Evolutionary conservation across 192 early-diverging fungal genomes (phyloP).

Genomic region (Mortierella claussenii): DNA sequence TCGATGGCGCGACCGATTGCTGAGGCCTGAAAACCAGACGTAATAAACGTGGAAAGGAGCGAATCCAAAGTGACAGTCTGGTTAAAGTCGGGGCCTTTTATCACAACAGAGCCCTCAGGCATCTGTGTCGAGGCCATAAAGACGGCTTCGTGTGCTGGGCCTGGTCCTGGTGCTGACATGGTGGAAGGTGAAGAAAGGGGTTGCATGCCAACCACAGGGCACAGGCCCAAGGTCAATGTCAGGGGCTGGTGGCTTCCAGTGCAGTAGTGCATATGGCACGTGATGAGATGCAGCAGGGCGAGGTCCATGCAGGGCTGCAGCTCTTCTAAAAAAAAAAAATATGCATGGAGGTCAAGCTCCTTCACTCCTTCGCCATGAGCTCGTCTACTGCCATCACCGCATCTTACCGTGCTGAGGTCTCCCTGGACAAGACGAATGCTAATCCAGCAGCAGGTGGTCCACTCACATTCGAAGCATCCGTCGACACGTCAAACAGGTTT

Average conservation of each 20-base stretch:
- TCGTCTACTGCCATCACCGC: constrained; percentile 8
- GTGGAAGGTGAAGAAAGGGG: neutral
- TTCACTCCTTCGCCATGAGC: no score
- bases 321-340: neutral
- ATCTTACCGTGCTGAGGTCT: constrained; percentile 7
- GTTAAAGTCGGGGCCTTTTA: constrained; percentile 95
- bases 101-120: constrained; percentile 70
- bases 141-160: constrained; percentile 60
- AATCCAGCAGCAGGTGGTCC: neutral
- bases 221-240: no score
- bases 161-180: constrained; percentile 27
- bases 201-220: no score
- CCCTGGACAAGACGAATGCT: neutral
- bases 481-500: neutral
- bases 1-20: constrained; percentile 88
- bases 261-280: no score
- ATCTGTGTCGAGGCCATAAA: constrained; percentile 76
- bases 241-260: no score
- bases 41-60: constrained; percentile 75
- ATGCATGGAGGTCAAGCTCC: no score
- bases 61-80: constrained; percentile 78
- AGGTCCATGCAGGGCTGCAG: no score
- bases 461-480: constrained; percentile 10
- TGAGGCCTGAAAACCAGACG: constrained; percentile 96
- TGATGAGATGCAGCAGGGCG: no score